Evolutionary conservation across 2,329 filamentous ascomycete species (phyloP), one percentile per base, ranked within the genome.

Genomic region (Pestalotiopsis fici): DNA sequence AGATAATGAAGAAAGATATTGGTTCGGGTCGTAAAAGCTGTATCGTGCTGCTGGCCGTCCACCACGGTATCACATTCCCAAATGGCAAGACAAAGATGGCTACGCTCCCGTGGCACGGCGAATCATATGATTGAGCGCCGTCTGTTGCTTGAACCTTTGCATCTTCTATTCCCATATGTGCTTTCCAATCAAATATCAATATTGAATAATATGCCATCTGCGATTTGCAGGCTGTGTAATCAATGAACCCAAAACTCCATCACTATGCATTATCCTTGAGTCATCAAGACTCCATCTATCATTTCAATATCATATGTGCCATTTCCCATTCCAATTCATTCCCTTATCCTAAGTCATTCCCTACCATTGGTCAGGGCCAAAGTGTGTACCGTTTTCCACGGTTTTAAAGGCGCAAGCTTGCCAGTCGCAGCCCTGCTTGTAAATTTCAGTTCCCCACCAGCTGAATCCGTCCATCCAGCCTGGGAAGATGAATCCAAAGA

Each of bases 381-480:
- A 94, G 67, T 82, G 86, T 27, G 85, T 84, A 0, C 91, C 91
- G 15, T 89, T 86, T 0, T 84, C 81, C 4, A 96, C 85, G 0
- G 79, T 85, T 66, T 84, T 88, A 75, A 91, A 95, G 1, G 92
- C 80, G 77, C 93, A 96, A 56, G 92, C 93, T 76, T 90, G 85
- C 93, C 93, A 96, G 81, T 96, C 93, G 78, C 93, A 96, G 23
- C 93, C 93, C 78, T 90, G 85, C 78, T 94, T 95, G 77, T 94
- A 94, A 4, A 95, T 86, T 75, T 96, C 92, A 0, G 94, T 97
- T 0, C 94, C 94, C 94, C 93, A 97, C 94, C 93, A 97, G 66
- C 84, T 88, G 75, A 96, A 94, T 31, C 85, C 84, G 50, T 88
- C 86, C 83, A 91, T 91, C 83, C 86, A 88, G 0, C 92, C 92